These are phyloP conservation scores for Lagenaria siceraria DNA, from an alignment of 306 rosid genomes.

Conservation along the genomic window DNA sequence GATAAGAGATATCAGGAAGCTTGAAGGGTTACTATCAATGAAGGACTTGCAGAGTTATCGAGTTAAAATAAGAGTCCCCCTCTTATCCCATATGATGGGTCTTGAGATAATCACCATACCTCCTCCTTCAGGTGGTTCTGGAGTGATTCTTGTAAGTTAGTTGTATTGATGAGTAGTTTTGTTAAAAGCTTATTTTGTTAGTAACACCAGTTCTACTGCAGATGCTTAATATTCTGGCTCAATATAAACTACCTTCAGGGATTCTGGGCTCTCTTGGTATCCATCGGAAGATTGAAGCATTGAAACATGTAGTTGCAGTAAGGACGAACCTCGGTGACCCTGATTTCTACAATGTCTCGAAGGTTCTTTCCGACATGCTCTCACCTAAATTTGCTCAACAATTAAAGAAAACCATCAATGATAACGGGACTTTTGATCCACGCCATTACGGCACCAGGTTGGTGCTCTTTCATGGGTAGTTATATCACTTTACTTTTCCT, in stretches of 20 bases:
- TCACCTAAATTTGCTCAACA: conserved; percentile 50
- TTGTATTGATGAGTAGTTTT: background rate
- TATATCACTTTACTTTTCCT: background rate
- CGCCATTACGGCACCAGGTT: conserved; percentile 64
- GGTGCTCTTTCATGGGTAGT: background rate
- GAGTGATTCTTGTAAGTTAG: conserved; percentile 49
- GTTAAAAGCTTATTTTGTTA: background rate
- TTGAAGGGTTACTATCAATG: conserved; percentile 50
- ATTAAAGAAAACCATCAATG: conserved; percentile 42
- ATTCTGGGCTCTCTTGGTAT: conserved; percentile 47
- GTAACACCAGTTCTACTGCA: conserved; percentile 10
- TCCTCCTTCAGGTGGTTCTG: conserved; percentile 83
- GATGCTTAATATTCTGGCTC: conserved; percentile 67
- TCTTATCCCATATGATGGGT: conserved; percentile 35
- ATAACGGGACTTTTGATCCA: conserved; percentile 47
- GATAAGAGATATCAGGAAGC: conserved; percentile 43
- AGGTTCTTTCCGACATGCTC: conserved; percentile 61
- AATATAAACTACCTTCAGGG: conserved; percentile 43
- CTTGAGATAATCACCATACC: conserved; percentile 57
- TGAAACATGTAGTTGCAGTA: conserved; percentile 61
- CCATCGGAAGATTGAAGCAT: conserved; percentile 64
- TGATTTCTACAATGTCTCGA: conserved; percentile 44
- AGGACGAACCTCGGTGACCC: conserved; percentile 89
- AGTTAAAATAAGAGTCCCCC: conserved; percentile 32
- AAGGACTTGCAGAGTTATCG: conserved; percentile 43